phyloP scores from a whole-genome alignment of 2,329 filamentous ascomycete genomes.

The Polytolypa hystricis region DNA sequence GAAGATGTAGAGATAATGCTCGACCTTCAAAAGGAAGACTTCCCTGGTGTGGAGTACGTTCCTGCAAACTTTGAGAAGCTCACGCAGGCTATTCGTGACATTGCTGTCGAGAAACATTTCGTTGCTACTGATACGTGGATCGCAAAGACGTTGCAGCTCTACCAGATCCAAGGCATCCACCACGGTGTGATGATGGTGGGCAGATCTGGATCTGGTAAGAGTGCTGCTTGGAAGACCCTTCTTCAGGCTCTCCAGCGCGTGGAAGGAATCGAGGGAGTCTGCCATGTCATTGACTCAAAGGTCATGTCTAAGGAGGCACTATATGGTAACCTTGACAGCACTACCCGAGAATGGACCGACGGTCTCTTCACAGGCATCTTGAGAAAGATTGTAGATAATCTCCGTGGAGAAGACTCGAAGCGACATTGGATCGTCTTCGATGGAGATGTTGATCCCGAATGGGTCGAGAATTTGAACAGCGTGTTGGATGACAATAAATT shows the following conservation, averaged over 20 bases:
- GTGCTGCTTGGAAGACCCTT: constrained; percentile 83
- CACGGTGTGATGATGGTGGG: constrained; percentile 99
- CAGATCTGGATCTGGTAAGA: constrained; percentile 94
- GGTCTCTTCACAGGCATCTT: constrained; percentile 96
- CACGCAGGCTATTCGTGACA: constrained; percentile 66
- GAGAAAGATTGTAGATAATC: constrained; percentile 95
- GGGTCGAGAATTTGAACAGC: constrained; percentile 99
- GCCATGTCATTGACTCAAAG: constrained; percentile 96
- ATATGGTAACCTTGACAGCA: constrained; percentile 91
- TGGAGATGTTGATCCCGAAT: constrained; percentile 96
- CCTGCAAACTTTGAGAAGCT: constrained; percentile 75
- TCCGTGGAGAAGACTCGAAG: constrained; percentile 92
- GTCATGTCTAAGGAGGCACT: constrained; percentile 99
- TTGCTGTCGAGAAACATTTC: constrained; percentile 74
- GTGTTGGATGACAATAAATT: constrained; percentile 99
- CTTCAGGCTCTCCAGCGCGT: constrained; percentile 84
- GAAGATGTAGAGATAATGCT: constrained; percentile 83
- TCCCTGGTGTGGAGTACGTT: constrained; percentile 87
- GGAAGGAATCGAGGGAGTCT: constrained; percentile 86
- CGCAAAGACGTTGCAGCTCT: constrained; percentile 91
- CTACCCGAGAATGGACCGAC: constrained; percentile 97
- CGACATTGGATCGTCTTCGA: constrained; percentile 99
- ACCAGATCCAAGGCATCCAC: constrained; percentile 95
- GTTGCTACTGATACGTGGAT: constrained; percentile 93
- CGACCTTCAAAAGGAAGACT: constrained; percentile 69